Conservation (phyloP, 495 filamentous ascomycete genomes). For the Xylaria scruposa region DNA sequence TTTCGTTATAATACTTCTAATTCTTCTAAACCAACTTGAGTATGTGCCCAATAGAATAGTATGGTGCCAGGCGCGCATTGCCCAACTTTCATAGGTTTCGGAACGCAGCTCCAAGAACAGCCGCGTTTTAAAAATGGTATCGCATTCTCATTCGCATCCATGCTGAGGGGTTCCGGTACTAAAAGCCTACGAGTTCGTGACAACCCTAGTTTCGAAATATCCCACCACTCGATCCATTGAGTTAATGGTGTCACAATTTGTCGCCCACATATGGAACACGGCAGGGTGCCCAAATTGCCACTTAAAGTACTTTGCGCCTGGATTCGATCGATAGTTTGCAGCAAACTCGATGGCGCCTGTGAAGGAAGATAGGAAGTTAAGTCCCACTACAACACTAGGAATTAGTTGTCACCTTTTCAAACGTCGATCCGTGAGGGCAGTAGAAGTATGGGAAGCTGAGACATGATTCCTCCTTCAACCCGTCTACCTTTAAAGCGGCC, state of each 20-base stretch:
- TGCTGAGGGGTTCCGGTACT: constrained; percentile 35
- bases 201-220: constrained; percentile 37
- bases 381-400: constrained; percentile 34
- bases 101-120: constrained; percentile 72
- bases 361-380: constrained; percentile 52
- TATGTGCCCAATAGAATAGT: background rate
- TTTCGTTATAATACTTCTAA: background rate
- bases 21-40: background rate
- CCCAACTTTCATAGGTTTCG: constrained; percentile 32
- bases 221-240: constrained; percentile 81
- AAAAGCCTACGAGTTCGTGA: background rate
- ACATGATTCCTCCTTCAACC: background rate
- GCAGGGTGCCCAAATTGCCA: constrained; percentile 52
- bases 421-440: background rate
- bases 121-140: constrained; percentile 69
- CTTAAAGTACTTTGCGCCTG: constrained; percentile 49
- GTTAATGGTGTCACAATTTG: constrained; percentile 65
- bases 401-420: background rate
- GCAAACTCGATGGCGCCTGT: constrained; percentile 52
- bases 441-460: background rate
- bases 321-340: constrained; percentile 49
- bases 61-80: constrained; percentile 27
- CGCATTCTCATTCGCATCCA: constrained; percentile 37
- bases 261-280: constrained; percentile 66
- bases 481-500: background rate